Evolutionary conservation across 208 protist species (phyloP), one percentile per base, ranked within the genome.

Genomic region (Crithidia fasciculata): DNA sequence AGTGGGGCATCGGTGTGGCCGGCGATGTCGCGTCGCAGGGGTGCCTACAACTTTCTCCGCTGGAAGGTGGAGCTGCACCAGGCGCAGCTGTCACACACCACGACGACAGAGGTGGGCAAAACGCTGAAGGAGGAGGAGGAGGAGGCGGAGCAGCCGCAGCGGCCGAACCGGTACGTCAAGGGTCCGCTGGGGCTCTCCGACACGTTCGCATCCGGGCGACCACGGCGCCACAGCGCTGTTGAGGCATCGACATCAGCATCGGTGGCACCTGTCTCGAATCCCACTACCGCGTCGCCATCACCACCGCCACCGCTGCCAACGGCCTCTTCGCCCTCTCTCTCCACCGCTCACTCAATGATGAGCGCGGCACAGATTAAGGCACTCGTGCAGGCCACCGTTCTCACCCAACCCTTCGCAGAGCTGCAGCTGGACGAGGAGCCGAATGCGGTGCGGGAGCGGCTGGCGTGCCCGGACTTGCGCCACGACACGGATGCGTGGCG

Each of bases 61-160:
- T 95, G 91, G 91, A 83, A 78, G 50, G 77, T 95, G 56, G 91
- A 95, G 62, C 72, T 84, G 10, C 87, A 88, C 74, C 64, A 81
- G 50, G 79, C 84, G 50, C 74, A 74, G 60, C 56, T 93, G 68
- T 74, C 81, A 47, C 60, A 69, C 13, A 41, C 39, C 19, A 53
- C 45, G 0, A 58, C 47, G 8, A 62, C 18, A 7, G 50, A 39
- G 4, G 61, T 47, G 3, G 65, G 56, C 15, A 49, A 28, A 36
- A 58, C 10, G 5, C 44, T 43, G 2, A 19, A 49, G 5, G 58
- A 39, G 9, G 37, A 61, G 39, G 56, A 61, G 4, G 57, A 6
- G 37, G 57, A 63, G 36, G 8, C 4, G n/a, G 41, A 36, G 4
- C 36, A 8, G 37, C n/a, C 52, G 40, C 47, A n/a, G 16, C 59